A percentile compares a stretch with the other conserved stretches of the same genome.
Conservation (phyloP, 208 protist genomes). For the Entamoeba moshkovskii region DNA sequence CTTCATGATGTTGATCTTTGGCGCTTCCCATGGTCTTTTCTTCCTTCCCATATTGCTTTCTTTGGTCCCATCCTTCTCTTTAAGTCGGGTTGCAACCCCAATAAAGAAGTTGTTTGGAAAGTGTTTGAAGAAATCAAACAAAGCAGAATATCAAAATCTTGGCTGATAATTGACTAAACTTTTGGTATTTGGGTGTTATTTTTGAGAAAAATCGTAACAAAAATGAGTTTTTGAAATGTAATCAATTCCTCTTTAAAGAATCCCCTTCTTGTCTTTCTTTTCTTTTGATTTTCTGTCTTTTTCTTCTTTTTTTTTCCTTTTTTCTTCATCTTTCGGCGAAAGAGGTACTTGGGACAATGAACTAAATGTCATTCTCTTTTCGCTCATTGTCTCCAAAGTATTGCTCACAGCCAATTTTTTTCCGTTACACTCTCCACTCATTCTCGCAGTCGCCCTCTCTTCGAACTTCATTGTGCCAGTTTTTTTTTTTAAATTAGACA, state of each 20-base stretch:
- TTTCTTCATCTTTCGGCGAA: not conserved
- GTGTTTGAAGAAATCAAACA: not conserved
- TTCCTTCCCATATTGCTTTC: constrained; percentile 42
- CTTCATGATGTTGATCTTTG: constrained; percentile 44
- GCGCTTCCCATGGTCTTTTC: constrained; percentile 39
- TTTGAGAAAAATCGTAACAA: too few species aligned
- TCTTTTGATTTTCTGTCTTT: too few species aligned
- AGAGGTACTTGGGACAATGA: not conserved
- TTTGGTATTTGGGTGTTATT: not conserved
- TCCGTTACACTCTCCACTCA: not conserved
- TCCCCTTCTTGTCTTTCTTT: too few species aligned
- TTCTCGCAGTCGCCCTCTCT: not conserved
- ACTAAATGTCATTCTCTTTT: not conserved
- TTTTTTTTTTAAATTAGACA: not conserved
- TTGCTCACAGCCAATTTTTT: too few species aligned
- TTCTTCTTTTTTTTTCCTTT: not conserved
- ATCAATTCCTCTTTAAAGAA: not conserved
- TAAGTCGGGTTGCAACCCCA: not conserved
- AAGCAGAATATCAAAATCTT: not conserved
- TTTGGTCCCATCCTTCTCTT: constrained; percentile 16
- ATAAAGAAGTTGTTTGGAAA: not conserved
- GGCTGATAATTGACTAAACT: not conserved
- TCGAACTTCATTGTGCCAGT: not conserved
- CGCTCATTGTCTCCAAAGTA: not conserved
- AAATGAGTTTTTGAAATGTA: not conserved